Evolutionary conservation across 2,329 filamentous ascomycete genomes (phyloP), one percentile per base, ranked within the genome.

Genomic region (Penicillium oxalicum): DNA sequence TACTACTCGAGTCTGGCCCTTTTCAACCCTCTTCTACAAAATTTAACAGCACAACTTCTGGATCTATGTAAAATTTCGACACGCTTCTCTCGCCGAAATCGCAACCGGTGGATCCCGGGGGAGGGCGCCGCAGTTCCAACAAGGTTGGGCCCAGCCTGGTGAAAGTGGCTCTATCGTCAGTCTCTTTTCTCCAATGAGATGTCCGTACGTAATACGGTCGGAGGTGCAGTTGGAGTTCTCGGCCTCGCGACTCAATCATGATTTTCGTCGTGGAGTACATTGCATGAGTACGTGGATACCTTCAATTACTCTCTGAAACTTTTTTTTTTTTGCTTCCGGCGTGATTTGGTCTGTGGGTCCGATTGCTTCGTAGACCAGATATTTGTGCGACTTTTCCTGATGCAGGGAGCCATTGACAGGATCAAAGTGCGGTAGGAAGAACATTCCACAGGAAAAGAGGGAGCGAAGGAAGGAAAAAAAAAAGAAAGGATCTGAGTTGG

Each of bases 181-280:
- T 26, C 5, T 32, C 27, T 32, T 25, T 26, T n/a, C 52, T 44
- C 45, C 51, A 54, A 56, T 54, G 32, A 47, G 41, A 45, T 41
- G 13, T 11, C 40, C 44, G 53, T 56, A 56, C 53, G 53, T 56
- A 55, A 55, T 50, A 40, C 44, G 42, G 47, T 52, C 46, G 52
- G 54, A 40, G 50, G 49, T 45, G 36, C 29, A 37, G 13, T 55
- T 55, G 52, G 54, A 37, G 54, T 55, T 34, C 38, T 55, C 54
- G 52, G 54, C 48, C 50, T 51, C 54, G 51, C 34, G 49, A 55
- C 24, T 51, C 54, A 57, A 53, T 53, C 52, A 52, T 39, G 40
- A 45, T 42, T 38, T 44, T 32, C 44, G 7, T 32, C 11, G 37
- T 45, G 43, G 43, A 45, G 43, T 38, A 13, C 35, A 12, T 18